These are phyloP conservation scores for Thelonectria discophora DNA, from an alignment of 2,329 filamentous ascomycete genomes.

Conservation along the genomic window DNA sequence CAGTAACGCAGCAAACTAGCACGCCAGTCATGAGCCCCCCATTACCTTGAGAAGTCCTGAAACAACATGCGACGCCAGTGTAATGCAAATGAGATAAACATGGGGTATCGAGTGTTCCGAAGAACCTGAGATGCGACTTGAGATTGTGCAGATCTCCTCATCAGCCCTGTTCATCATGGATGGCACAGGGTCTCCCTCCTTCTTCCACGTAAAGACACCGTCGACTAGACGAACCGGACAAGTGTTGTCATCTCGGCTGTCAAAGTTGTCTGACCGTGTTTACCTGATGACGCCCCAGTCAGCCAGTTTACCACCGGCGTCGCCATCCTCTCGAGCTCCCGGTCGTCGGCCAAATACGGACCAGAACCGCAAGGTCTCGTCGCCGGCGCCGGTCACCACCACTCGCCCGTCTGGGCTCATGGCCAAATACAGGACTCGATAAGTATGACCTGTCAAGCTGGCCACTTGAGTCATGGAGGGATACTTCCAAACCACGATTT, in stretches of 20 bases:
- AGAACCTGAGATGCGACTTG: conserved; percentile 34
- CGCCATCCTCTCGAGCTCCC: conserved; percentile 74
- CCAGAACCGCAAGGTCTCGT: conserved; percentile 97
- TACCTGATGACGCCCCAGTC: conserved; percentile 86
- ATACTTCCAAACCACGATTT: conserved; percentile 99
- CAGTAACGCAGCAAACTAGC: conserved; percentile 29
- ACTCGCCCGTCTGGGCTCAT: conserved; percentile 97
- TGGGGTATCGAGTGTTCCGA: conserved; percentile 36
- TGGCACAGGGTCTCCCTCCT: not conserved
- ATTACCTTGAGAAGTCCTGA: conserved; percentile 36
- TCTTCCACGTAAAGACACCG: not conserved
- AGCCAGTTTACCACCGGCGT: conserved; percentile 69
- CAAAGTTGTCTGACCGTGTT: not conserved
- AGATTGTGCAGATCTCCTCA: conserved; percentile 26
- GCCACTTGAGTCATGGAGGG: conserved; percentile 97
- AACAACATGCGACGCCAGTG: conserved; percentile 42
- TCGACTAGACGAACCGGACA: not conserved
- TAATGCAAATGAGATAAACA: conserved; percentile 43
- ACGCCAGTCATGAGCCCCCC: conserved; percentile 28
- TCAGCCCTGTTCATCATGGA: conserved; percentile 2
- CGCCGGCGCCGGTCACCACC: conserved; percentile 94
- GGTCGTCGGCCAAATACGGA: conserved; percentile 90
- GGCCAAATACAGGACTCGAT: conserved; percentile 92
- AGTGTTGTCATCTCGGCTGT: not conserved
- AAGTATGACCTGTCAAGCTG: conserved; percentile 94